Percentiles rank a stretch among this genome's conserved stretches.
Conservation (phyloP, 1,284 basidiomycete species). For the Golubevia pallescens region DNA sequence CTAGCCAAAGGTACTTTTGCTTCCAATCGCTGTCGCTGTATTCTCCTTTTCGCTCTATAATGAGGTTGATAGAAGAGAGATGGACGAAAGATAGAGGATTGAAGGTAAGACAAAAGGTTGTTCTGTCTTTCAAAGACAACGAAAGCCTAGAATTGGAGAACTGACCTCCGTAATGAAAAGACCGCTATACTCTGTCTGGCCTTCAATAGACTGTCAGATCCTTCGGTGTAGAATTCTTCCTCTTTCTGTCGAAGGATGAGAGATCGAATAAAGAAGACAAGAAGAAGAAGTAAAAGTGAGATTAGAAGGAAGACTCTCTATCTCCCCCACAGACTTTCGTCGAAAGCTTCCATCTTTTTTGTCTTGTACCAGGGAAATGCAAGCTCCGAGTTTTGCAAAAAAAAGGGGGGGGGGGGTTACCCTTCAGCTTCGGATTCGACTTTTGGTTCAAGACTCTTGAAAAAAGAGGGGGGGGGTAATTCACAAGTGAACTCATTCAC, state of each 20-base stretch:
- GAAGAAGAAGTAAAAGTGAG: background rate
- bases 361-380: too few species aligned
- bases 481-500: too few species aligned
- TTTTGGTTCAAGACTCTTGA: too few species aligned
- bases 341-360: too few species aligned
- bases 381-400: too few species aligned
- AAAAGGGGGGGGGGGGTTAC: too few species aligned
- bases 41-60: conserved; percentile 27
- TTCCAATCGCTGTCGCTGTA: conserved; percentile 27
- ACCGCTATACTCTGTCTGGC: conserved; percentile 42
- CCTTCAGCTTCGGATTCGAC: too few species aligned
- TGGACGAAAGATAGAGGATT: background rate
- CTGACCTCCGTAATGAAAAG: conserved; percentile 29
- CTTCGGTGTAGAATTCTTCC: conserved; percentile 61
- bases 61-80: too few species aligned
- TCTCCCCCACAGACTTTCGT: too few species aligned
- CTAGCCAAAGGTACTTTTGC: conserved; percentile 31
- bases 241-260: conserved; percentile 21
- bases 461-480: too few species aligned
- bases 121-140: background rate
- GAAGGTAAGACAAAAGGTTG: background rate
- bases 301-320: background rate
- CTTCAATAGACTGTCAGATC: conserved; percentile 27
- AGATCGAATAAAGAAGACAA: background rate
- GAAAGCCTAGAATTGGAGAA: too few species aligned